These are phyloP conservation scores for Penicillium sp. DNA, from an alignment of 2,329 filamentous ascomycete species.

Conservation along the genomic window DNA sequence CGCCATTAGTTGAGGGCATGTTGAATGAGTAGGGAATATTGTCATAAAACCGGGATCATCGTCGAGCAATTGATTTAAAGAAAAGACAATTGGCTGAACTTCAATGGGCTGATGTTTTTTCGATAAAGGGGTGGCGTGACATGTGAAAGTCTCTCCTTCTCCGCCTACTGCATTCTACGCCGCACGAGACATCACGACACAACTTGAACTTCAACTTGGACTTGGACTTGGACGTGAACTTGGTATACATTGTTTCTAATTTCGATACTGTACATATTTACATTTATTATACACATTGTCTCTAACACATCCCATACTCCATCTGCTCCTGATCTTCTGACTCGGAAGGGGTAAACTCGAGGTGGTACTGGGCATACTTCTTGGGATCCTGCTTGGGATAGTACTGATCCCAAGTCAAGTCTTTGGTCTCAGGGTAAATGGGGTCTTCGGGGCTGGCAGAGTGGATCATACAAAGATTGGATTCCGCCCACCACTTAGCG, in stretches of 20 bases:
- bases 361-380: not conserved
- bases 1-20: slow-evolving; percentile 31
- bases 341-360: slow-evolving; percentile 5
- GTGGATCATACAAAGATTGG: not conserved
- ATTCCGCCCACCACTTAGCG: slow-evolving; percentile 12
- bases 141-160: slow-evolving; percentile 29
- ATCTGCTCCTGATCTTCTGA: slow-evolving; percentile 1
- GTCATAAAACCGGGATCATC: slow-evolving; percentile 18
- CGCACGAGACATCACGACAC: slow-evolving; percentile 7
- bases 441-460: slow-evolving; percentile 9
- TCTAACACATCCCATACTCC: not conserved
- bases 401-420: slow-evolving; percentile 12
- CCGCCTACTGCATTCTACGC: slow-evolving; percentile 14
- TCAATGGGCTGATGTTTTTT: slow-evolving; percentile 25
- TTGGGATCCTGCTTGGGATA: slow-evolving; percentile 4
- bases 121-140: slow-evolving; percentile 33
- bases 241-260: not conserved
- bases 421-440: slow-evolving; percentile 4
- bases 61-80: slow-evolving; percentile 25
- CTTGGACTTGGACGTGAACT: too few species aligned
- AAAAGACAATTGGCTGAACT: slow-evolving; percentile 3
- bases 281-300: slow-evolving; percentile 6
- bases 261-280: slow-evolving; percentile 5
- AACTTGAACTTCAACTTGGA: too few species aligned
- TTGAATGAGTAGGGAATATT: slow-evolving; percentile 12